Percentiles rank a stretch among this genome's conserved stretches.
Conservation (phyloP, 2,329 filamentous ascomycete species). For the Ambrosiella beaveri region DNA sequence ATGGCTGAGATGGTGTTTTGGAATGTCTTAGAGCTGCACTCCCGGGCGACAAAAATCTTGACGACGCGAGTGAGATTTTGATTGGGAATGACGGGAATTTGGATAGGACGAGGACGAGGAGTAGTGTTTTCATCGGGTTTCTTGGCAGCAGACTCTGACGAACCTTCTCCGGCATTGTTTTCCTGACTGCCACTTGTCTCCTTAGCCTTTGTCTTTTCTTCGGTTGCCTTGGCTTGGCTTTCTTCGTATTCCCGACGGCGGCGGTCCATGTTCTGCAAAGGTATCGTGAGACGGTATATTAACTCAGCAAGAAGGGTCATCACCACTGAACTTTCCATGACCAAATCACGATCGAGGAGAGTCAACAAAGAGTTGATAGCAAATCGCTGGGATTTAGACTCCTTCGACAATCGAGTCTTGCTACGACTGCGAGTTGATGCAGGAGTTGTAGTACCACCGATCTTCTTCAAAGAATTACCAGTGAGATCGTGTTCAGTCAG, state of each 20-base stretch:
- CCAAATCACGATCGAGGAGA: constrained; percentile 78
- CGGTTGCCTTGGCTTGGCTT: constrained; percentile 23
- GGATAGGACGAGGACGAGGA: constrained; percentile 28
- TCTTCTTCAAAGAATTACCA: constrained; percentile 57
- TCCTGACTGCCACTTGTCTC: constrained; percentile 15
- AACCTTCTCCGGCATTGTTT: constrained; percentile 8
- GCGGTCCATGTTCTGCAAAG: constrained; percentile 64
- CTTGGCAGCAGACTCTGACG: constrained; percentile 16
- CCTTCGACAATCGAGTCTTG: constrained; percentile 48
- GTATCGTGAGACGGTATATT: constrained; percentile 73
- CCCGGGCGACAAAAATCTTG: constrained; percentile 85
- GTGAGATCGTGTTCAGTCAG: constrained; percentile 77
- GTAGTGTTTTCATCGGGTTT: constrained; percentile 14
- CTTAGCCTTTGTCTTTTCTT: constrained; percentile 2
- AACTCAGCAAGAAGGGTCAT: constrained; percentile 87
- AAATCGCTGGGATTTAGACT: constrained; percentile 68
- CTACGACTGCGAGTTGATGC: constrained; percentile 19
- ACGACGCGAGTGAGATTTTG: constrained; percentile 87
- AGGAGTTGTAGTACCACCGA: constrained; percentile 39
- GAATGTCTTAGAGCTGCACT: constrained; percentile 96
- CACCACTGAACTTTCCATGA: constrained; percentile 91
- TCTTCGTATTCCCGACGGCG: constrained; percentile 61
- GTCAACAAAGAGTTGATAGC: constrained; percentile 81
- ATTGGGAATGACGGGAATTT: constrained; percentile 71
- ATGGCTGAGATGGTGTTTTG: constrained; percentile 96